Evolutionary conservation across 371 early-diverging fungal species (phyloP).

Genomic region (Mortierella sp.): DNA sequence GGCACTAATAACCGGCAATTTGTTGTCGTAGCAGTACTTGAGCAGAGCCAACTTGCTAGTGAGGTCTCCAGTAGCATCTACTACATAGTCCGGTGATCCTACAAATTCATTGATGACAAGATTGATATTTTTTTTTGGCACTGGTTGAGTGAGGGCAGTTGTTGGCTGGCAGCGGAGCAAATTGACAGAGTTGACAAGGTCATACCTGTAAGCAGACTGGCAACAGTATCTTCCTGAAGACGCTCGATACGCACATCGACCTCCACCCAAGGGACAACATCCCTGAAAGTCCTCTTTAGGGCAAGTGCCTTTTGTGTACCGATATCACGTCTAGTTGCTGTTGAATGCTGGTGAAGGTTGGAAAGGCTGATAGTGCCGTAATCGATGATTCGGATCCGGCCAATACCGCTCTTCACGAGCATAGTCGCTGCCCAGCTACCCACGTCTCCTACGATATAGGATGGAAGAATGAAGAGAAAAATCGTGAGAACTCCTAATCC

Average conservation of each 20-base stretch:
- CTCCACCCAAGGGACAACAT: slow-evolving; percentile 40
- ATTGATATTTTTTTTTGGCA: no score
- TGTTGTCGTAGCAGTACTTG: slow-evolving; percentile 40
- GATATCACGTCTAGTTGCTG: slow-evolving; percentile 29
- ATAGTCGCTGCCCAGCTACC: slow-evolving; percentile 47
- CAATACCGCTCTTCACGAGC: slow-evolving; percentile 41
- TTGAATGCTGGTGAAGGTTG: slow-evolving; percentile 32
- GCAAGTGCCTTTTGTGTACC: slow-evolving; percentile 37
- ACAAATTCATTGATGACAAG: neutral
- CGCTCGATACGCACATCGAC: slow-evolving; percentile 38
- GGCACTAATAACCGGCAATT: slow-evolving; percentile 37
- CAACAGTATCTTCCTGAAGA: slow-evolving; percentile 28
- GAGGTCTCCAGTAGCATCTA: slow-evolving; percentile 38
- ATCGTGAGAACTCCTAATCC: neutral
- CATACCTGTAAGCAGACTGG: slow-evolving; percentile 29
- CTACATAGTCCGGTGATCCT: slow-evolving; percentile 44
- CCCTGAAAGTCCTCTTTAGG: slow-evolving; percentile 29
- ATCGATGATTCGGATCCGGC: slow-evolving; percentile 40
- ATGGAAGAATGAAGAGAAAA: neutral
- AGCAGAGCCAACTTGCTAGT: slow-evolving; percentile 27
- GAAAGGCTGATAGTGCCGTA: slow-evolving; percentile 21
- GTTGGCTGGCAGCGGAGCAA: no score
- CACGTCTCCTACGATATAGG: slow-evolving; percentile 14
- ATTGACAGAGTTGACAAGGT: neutral
- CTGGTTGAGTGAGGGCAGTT: no score